Percentiles rank a stretch among this genome's conserved stretches.
Evolutionary conservation across 148 eudicot genomes (phyloP).

Genomic region (Vaccinium corymbosum): DNA sequence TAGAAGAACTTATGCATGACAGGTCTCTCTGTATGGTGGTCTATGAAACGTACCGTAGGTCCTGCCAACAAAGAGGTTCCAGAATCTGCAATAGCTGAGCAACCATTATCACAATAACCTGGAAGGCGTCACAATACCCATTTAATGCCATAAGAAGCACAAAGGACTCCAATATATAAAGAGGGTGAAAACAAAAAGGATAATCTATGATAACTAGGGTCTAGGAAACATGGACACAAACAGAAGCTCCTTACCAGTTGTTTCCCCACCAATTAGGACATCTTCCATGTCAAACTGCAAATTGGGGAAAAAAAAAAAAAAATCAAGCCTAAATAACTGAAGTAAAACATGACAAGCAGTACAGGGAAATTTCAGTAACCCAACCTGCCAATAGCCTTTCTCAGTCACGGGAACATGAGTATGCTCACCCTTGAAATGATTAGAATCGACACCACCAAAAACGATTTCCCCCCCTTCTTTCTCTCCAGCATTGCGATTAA

Average conservation of each 20-base stretch:
- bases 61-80: slow-evolving; percentile 96
- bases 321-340: background rate
- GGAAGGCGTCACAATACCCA: slow-evolving; percentile 20
- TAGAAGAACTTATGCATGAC: slow-evolving; percentile 1
- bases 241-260: slow-evolving; percentile 52
- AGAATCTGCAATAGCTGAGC: slow-evolving; percentile 95
- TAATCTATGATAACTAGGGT: background rate
- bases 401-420: slow-evolving; percentile 76
- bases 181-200: background rate
- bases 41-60: slow-evolving; percentile 58
- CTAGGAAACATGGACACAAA: background rate
- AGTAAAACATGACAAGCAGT: background rate
- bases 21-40: background rate
- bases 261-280: slow-evolving; percentile 56
- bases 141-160: slow-evolving; percentile 9
- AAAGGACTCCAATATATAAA: background rate
- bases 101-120: slow-evolving; percentile 78
- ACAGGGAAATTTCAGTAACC: slow-evolving; percentile 9
- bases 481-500: slow-evolving; percentile 68
- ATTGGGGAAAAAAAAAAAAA: background rate
- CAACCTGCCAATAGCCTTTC: slow-evolving; percentile 96
- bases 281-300: slow-evolving; percentile 87
- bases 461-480: slow-evolving; percentile 89
- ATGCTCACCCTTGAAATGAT: slow-evolving; percentile 79
- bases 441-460: slow-evolving; percentile 78